Percentiles rank a stretch among this genome's conserved stretches.
These are phyloP conservation scores for Geum urbanum DNA, from an alignment of 306 rosid species.

Conservation along the genomic window DNA sequence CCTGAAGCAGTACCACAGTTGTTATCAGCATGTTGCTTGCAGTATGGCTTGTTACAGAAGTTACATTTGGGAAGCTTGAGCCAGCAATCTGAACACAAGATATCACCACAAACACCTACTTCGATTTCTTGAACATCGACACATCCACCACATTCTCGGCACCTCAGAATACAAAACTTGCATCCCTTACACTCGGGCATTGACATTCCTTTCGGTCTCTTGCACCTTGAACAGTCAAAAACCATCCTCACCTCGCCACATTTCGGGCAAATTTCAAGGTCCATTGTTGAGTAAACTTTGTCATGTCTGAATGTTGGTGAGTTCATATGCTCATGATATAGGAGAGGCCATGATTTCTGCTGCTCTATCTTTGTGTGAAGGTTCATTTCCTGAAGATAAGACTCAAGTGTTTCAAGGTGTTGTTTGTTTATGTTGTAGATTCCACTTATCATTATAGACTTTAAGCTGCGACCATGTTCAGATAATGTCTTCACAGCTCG, in stretches of 20 bases:
- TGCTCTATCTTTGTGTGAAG: slow-evolving; percentile 18
- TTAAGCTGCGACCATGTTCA: slow-evolving; percentile 43
- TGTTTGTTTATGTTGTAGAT: slow-evolving; percentile 54
- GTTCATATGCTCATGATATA: slow-evolving; percentile 29
- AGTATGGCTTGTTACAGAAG: slow-evolving; percentile 76
- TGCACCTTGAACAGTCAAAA: slow-evolving; percentile 68
- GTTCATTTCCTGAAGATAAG: slow-evolving; percentile 30
- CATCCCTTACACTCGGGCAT: slow-evolving; percentile 50
- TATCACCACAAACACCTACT: slow-evolving; percentile 55
- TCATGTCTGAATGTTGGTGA: slow-evolving; percentile 8
- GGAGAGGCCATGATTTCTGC: slow-evolving; percentile 30
- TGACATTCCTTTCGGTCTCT: slow-evolving; percentile 26
- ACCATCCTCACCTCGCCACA: slow-evolving; percentile 53
- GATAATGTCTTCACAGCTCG: slow-evolving; percentile 52
- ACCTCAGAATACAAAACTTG: slow-evolving; percentile 63
- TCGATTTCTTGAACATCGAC: slow-evolving; percentile 33
- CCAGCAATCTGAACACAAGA: slow-evolving; percentile 66
- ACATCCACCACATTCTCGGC: slow-evolving; percentile 73
- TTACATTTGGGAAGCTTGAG: slow-evolving; percentile 68
- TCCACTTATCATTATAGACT: slow-evolving; percentile 54
- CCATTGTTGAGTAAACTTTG: slow-evolving; percentile 33
- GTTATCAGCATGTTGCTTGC: slow-evolving; percentile 47
- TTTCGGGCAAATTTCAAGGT: slow-evolving; percentile 60
- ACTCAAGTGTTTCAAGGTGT: slow-evolving; percentile 44
- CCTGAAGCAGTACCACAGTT: slow-evolving; percentile 30